Conservation (phyloP, 257 asterid genomes). For the Verbascum thapsus region DNA sequence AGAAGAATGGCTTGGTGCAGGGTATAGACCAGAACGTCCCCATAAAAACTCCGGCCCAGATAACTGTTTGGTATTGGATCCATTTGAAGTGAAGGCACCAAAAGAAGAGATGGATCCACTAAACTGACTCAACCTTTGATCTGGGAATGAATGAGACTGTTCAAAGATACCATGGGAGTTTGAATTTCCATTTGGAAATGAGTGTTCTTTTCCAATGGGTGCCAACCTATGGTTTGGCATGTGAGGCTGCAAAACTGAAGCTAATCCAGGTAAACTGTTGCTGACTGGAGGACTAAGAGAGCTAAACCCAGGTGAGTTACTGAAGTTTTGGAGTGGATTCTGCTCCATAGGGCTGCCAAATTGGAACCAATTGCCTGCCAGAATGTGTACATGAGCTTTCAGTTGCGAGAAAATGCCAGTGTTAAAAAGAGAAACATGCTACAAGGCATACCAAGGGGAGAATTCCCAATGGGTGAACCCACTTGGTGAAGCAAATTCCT, state of each 20-base stretch:
- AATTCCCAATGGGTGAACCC: slow-evolving; percentile 53
- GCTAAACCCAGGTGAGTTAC: slow-evolving; percentile 45
- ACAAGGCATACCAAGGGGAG: slow-evolving; percentile 56
- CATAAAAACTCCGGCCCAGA: slow-evolving; percentile 60
- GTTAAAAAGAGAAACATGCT: not conserved
- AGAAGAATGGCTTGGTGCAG: slow-evolving; percentile 42
- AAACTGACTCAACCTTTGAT: slow-evolving; percentile 43
- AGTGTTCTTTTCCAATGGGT: slow-evolving; percentile 43
- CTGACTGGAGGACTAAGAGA: slow-evolving; percentile 48
- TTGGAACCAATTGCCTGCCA: slow-evolving; percentile 64
- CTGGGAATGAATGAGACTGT: slow-evolving; percentile 55
- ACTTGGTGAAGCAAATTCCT: slow-evolving; percentile 44
- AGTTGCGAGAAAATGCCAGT: not conserved
- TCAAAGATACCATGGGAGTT: slow-evolving; percentile 34
- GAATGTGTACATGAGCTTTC: not conserved
- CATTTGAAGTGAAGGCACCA: slow-evolving; percentile 45
- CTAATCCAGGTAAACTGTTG: slow-evolving; percentile 52
- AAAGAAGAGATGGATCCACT: slow-evolving; percentile 43
- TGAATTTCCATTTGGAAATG: slow-evolving; percentile 25
- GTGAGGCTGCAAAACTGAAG: slow-evolving; percentile 54
- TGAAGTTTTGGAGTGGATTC: slow-evolving; percentile 41
- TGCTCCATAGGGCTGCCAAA: slow-evolving; percentile 57
- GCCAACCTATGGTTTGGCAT: slow-evolving; percentile 39
- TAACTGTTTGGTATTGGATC: slow-evolving; percentile 46
- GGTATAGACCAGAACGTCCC: slow-evolving; percentile 56